Conservation (phyloP, 345 rosid genomes). For the Gossypium arboreum region DNA sequence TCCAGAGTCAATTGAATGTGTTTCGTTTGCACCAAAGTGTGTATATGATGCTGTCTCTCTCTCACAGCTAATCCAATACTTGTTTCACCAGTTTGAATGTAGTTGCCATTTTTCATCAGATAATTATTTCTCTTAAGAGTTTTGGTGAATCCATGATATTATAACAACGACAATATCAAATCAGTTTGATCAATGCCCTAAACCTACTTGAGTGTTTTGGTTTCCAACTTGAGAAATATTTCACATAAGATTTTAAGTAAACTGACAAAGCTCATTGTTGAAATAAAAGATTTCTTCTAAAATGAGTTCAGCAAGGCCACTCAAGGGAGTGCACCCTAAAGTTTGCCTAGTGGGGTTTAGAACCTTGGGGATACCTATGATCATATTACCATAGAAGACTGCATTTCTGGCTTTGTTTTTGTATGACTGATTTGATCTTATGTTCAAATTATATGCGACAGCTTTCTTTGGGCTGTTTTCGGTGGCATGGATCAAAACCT, state of each 20-base stretch:
- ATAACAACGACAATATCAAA: not conserved
- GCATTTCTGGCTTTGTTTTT: not conserved
- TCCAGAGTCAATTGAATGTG: constrained; percentile 64
- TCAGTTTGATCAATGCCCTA: not conserved
- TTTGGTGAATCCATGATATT: not conserved
- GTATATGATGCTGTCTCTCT: not conserved
- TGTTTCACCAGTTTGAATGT: not conserved
- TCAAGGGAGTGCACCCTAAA: not conserved
- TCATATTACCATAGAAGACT: not conserved
- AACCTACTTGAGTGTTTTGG: not conserved
- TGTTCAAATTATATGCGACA: constrained; percentile 16
- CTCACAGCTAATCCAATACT: not conserved
- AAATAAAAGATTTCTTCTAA: not conserved
- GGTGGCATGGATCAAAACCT: constrained; percentile 85
- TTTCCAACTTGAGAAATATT: not conserved
- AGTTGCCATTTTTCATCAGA: not conserved
- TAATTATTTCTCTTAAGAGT: not conserved
- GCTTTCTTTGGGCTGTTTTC: constrained; percentile 72
- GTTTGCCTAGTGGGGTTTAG: not conserved
- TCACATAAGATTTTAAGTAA: not conserved
- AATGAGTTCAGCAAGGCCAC: not conserved
- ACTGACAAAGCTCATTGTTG: not conserved
- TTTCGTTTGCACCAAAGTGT: constrained; percentile 65
- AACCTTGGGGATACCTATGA: not conserved
- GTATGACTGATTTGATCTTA: not conserved